These are phyloP conservation scores for Ceratocystis destructans DNA, from an alignment of 2,329 filamentous ascomycete genomes.

Conservation along the genomic window DNA sequence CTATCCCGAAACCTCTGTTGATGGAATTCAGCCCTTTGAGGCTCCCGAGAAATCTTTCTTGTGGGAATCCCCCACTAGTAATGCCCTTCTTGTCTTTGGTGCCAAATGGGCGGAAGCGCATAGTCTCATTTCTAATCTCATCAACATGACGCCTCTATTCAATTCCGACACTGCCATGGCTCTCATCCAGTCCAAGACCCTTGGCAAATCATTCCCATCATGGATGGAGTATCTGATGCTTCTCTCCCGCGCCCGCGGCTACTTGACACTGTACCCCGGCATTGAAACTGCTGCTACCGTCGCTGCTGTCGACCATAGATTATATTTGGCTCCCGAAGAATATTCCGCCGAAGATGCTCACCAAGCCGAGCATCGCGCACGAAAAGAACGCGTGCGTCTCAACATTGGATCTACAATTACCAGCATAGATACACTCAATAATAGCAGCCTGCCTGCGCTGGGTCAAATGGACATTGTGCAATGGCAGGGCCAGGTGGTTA, in stretches of 20 bases:
- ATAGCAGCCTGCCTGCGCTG: constrained; percentile 32
- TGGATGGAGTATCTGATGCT: constrained; percentile 70
- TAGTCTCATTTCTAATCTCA: constrained; percentile 54
- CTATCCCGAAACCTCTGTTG: constrained; percentile 49
- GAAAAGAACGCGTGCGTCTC: constrained; percentile 27
- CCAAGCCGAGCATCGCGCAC: constrained; percentile 16
- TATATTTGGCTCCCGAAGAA: constrained; percentile 61
- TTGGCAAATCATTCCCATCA: constrained; percentile 56
- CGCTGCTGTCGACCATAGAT: constrained; percentile 63
- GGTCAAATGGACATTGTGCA: constrained; percentile 44
- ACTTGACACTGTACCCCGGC: constrained; percentile 67
- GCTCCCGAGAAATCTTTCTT: constrained; percentile 48
- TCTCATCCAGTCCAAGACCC: constrained; percentile 33
- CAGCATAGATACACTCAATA: constrained; percentile 36
- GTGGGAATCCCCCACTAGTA: constrained; percentile 73
- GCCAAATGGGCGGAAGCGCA: constrained; percentile 81
- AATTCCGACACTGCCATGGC: constrained; percentile 30
- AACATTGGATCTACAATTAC: constrained; percentile 32
- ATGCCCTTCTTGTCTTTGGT: constrained; percentile 70
- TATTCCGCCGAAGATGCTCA: constrained; percentile 28
- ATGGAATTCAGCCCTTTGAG: constrained; percentile 43
- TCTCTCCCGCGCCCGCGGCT: constrained; percentile 61
- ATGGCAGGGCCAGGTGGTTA: constrained; percentile 41
- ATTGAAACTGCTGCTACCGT: constrained; percentile 40
- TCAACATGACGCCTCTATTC: constrained; percentile 23